Percentiles rank a stretch among this genome's conserved stretches.
Evolutionary conservation across 139 green algal genomes (phyloP).

Genomic region (Yamagishiella unicocca): DNA sequence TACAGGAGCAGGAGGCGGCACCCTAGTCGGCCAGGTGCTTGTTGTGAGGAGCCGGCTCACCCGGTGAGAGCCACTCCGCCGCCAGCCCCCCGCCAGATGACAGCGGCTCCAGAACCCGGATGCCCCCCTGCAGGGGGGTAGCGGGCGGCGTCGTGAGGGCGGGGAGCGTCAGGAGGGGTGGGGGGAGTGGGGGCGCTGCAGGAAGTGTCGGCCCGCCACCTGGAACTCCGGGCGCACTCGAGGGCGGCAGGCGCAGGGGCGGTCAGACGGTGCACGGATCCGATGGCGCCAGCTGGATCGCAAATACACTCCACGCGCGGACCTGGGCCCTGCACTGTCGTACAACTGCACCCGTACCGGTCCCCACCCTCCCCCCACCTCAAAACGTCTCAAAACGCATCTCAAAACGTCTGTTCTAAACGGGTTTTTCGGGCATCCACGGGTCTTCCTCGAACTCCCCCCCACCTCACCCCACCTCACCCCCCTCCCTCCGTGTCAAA

Average conservation of each 20-base stretch:
- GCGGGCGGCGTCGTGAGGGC: neutral
- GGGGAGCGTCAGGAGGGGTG: neutral
- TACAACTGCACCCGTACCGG: neutral
- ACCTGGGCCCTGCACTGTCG: neutral
- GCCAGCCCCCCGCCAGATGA: neutral
- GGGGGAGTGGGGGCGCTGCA: neutral
- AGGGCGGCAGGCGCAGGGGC: too few relatives aligned
- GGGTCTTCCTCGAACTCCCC: too few relatives aligned
- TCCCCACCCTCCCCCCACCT: too few relatives aligned
- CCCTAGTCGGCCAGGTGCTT: neutral
- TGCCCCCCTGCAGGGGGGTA: conserved; percentile 11
- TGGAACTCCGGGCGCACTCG: too few relatives aligned
- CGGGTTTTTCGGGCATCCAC: too few relatives aligned
- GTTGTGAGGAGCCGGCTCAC: neutral
- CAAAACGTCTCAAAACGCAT: too few relatives aligned
- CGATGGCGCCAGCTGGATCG: too few relatives aligned
- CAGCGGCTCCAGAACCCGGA: conserved; percentile 39
- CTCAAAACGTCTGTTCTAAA: too few relatives aligned
- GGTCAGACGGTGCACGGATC: too few relatives aligned
- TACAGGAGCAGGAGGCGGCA: neutral
- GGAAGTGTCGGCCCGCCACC: neutral
- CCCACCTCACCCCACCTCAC: neutral
- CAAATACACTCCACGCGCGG: too few relatives aligned
- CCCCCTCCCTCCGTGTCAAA: neutral
- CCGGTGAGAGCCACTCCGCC: conserved; percentile 33